Percentiles rank a stretch among this genome's conserved stretches.
These are phyloP conservation scores for Tilletia walkeri DNA, from an alignment of 1,284 basidiomycete genomes.

Conservation along the genomic window DNA sequence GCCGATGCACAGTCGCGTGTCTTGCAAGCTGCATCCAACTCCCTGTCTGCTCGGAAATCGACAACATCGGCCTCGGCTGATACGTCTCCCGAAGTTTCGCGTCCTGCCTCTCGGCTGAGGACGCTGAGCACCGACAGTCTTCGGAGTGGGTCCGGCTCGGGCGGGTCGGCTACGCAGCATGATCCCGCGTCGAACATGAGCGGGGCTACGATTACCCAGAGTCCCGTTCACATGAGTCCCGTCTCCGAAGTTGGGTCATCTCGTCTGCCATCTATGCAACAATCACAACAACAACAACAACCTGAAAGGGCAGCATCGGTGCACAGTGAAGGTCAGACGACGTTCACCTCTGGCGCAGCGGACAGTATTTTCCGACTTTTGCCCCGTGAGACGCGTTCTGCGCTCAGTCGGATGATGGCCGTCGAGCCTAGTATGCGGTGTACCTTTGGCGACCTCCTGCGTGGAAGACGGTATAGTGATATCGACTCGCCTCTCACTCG, in stretches of 20 bases:
- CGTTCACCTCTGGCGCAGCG: constrained; percentile 79
- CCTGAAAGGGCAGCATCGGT: constrained; percentile 20
- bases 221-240: constrained; percentile 2
- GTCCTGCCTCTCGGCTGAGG: background rate
- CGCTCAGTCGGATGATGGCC: constrained; percentile 87
- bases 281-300: no score
- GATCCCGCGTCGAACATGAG: background rate
- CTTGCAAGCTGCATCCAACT: background rate
- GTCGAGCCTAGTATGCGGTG: constrained; percentile 84
- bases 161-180: constrained; percentile 6
- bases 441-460: constrained; percentile 87
- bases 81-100: background rate
- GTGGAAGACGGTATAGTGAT: constrained; percentile 62
- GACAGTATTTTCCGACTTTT: constrained; percentile 97
- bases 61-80: background rate
- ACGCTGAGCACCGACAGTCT: constrained; percentile 5
- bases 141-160: background rate
- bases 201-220: background rate
- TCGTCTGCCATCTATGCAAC: background rate
- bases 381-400: constrained; percentile 75
- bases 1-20: background rate
- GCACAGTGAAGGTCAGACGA: constrained; percentile 58
- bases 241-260: background rate
- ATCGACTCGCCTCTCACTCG: constrained; percentile 42
- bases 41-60: no score